Evolutionary conservation across 352 stramenopile species (phyloP), one percentile per base, ranked within the genome.

Genomic region (Phytophthora cactorum): DNA sequence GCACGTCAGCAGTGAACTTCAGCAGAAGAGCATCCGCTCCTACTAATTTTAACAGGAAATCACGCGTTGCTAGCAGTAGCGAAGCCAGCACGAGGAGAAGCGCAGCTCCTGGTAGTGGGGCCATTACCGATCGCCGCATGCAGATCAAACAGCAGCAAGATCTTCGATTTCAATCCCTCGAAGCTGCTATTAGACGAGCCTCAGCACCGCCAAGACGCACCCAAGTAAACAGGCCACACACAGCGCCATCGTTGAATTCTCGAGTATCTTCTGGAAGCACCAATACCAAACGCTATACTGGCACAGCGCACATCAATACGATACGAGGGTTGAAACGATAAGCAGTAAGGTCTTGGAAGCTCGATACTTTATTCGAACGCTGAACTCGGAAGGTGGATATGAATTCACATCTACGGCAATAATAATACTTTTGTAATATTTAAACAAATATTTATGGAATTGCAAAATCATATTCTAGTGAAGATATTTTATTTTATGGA

Each of bases 141-240:
- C 59, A 65, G 29, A 45, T 66, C 11, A 70, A 72, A n/a, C 66
- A 64, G 1, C 68, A 80, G 15, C 71, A 79, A 56, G 75, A 88
- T 29, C 62, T 66, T 6, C 80, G 80, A 45, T 78, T 78, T 32
- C 73, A 78, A 29, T 60, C 72, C 2, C 62, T 86, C 0, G 75
- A 86, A 36, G 65, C 65, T 54, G 75, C 78, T 1, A 70, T 88
- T 60, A 63, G 45, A 44, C 60, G 55, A 49, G 44, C 57, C 14
- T 55, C 60, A 3, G 25, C 46, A 36, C 36, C 68, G 2, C 58
- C 47, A 3, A 17, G 28, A 41, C 34, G 52, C 0, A n/a, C 22
- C 17, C 45, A 66, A 59, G 28, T 41, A 17, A 53, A 17, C 17
- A 57, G 39, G 11, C 27, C 17, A 25, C 39, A 46, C 27, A 49